phyloP scores from a whole-genome alignment of 768 basidiomycete genomes.

The Rhizopogon salebrosus region DNA sequence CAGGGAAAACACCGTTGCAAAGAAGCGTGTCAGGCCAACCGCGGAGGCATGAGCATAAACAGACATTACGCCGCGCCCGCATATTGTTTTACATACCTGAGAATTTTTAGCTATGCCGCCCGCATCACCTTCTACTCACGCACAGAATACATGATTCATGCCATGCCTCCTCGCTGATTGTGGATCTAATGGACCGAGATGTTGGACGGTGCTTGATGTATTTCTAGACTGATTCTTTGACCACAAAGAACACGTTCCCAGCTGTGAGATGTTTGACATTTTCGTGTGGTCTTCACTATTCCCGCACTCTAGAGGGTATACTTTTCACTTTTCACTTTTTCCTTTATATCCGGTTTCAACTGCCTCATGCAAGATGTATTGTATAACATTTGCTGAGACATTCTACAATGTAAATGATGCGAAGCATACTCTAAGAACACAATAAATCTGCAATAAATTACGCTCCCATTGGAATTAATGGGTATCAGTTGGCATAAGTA shows the following conservation, averaged over 20 bases:
- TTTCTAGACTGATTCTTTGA: neutral
- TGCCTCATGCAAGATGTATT: no score
- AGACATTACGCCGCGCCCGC: neutral
- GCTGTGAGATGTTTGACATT: no score
- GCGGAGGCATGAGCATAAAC: conserved; percentile 37
- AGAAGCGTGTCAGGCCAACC: conserved; percentile 67
- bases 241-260: no score
- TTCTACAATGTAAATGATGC: no score
- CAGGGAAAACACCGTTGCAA: conserved; percentile 89
- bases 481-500: neutral
- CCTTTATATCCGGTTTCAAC: no score
- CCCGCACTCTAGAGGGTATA: no score
- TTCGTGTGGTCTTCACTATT: no score
- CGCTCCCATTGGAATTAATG: neutral
- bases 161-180: neutral
- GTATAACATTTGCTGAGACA: no score
- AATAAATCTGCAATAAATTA: neutral
- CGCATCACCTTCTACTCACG: conserved; percentile 1
- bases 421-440: neutral
- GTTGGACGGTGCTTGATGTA: neutral
- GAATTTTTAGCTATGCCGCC: conserved; percentile 8
- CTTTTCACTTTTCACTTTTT: no score
- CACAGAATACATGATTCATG: conserved; percentile 16
- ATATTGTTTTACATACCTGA: conserved; percentile 11
- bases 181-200: neutral